A percentile compares a stretch with the other conserved stretches of the same genome.
Evolutionary conservation across 1,284 basidiomycete genomes (phyloP).

Genomic region (Tilletia setariae): DNA sequence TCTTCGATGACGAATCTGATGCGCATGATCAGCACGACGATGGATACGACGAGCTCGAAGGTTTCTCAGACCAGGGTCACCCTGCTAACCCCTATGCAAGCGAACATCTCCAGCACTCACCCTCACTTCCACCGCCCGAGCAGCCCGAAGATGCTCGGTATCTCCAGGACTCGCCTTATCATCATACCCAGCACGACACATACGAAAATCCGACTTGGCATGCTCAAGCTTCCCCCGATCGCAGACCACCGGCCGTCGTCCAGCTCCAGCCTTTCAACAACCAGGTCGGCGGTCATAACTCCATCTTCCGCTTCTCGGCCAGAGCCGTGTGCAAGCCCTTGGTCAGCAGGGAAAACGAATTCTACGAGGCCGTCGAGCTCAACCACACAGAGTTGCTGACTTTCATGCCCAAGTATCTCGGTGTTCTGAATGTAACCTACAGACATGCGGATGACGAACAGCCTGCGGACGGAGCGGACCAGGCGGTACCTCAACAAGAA

Average conservation of each 20-base stretch:
- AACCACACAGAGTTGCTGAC: slow-evolving; percentile 84
- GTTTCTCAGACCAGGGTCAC: slow-evolving; percentile 7
- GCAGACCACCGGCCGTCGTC: slow-evolving; percentile 59
- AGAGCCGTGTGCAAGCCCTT: slow-evolving; percentile 98
- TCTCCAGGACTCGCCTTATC: too few species aligned
- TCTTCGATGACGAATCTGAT: background rate
- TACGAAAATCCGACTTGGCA: background rate
- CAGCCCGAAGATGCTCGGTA: too few species aligned
- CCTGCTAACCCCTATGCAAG: background rate
- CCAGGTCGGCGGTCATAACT: slow-evolving; percentile 93
- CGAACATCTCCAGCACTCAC: too few species aligned
- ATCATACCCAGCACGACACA: background rate
- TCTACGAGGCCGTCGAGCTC: slow-evolving; percentile 93
- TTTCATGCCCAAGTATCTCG: slow-evolving; percentile 93
- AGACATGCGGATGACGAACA: slow-evolving; percentile 32
- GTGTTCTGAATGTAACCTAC: slow-evolving; percentile 97
- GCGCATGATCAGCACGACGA: too few species aligned
- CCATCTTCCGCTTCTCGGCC: slow-evolving; percentile 97
- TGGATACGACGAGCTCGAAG: slow-evolving; percentile 3
- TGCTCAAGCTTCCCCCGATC: background rate
- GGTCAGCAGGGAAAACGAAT: slow-evolving; percentile 91
- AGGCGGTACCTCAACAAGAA: slow-evolving; percentile 20
- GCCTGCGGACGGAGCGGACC: background rate
- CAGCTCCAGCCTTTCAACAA: slow-evolving; percentile 93
- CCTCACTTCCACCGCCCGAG: too few species aligned